Base-by-base conservation (phyloP, 179 eudicot genomes). In the Drosera spatulata region DNA sequence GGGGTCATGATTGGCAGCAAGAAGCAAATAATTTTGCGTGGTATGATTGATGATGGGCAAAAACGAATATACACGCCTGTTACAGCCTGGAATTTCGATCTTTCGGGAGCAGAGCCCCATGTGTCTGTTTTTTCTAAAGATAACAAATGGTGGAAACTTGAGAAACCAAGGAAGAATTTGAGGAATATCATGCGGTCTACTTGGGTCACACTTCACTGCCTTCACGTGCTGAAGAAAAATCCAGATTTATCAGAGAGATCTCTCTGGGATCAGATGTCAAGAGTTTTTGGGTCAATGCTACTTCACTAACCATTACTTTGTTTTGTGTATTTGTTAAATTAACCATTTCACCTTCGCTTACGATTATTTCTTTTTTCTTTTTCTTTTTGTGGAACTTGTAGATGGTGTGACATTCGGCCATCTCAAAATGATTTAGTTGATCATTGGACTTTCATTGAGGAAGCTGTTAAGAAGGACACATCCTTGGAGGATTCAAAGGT, bases 61-160 rank as follows among this genome's bases (percentile, higher is more conserved):
- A 77, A 77, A 63, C 75, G 71, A 57, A 74, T 89, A n/a, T 82
- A 66, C 46, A 81, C 77, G 73, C 83, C 73, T 59, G 95, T 89
- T 44, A 64, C 40, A 52, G 86, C 95, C 6, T 93, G 99, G 99
- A 93, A 68, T 66, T 85, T 83, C 62, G 91, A 91, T 71, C 61
- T 84, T 52, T 75, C 85, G 3, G 61, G 67, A 15, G 46, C 14
- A 37, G 76, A 66, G 60, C 89, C 95, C 3, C 88, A 79, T 74
- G 74, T 88, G 56, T 80, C 77, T 5, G 87, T 91, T 61, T 79
- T 88, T 42, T 73, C 82, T 0, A 78, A 67, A 66, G 84, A 81
- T 12, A 80, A 82, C 39, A 54, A 72, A 40, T 93, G 99, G 99
- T 81, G 89, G 56, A 82, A 74, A 69, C 86, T 93, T 68, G 73